Evolutionary conservation across 164 flowering plant species (phyloP).

Genomic region (Vitis rupestris): DNA sequence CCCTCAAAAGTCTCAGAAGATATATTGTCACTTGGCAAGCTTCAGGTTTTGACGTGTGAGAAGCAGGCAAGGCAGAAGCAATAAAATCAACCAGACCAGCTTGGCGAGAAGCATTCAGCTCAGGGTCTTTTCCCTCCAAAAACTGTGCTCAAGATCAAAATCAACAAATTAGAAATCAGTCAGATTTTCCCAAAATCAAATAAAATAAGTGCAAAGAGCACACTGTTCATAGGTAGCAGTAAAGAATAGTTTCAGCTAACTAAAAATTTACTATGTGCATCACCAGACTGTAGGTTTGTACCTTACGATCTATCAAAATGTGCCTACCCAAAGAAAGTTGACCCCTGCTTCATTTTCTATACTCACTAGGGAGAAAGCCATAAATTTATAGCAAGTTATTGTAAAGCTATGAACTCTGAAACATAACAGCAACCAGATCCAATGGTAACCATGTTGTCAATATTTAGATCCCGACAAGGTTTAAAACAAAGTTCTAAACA

Average conservation of each 20-base stretch:
- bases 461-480: too few relatives aligned
- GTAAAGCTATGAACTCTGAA: too few relatives aligned
- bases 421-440: too few relatives aligned
- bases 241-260: too few relatives aligned
- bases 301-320: not conserved
- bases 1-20: slow-evolving; percentile 71
- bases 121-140: slow-evolving; percentile 86
- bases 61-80: slow-evolving; percentile 92
- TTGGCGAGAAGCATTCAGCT: slow-evolving; percentile 87
- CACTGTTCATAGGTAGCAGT: too few relatives aligned
- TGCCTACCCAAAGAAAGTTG: not conserved
- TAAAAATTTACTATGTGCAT: too few relatives aligned
- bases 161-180: slow-evolving; percentile 7
- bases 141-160: slow-evolving; percentile 36
- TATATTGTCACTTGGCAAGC: slow-evolving; percentile 81
- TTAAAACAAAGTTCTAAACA: slow-evolving; percentile 1
- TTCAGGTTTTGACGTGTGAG: slow-evolving; percentile 91
- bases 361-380: not conserved
- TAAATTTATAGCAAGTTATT: not conserved
- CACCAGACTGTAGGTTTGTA: not conserved
- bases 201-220: too few relatives aligned
- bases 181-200: not conserved
- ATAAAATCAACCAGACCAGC: slow-evolving; percentile 93
- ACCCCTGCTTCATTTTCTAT: not conserved
- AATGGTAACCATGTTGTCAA: too few relatives aligned